A percentile compares a stretch with the other conserved stretches of the same genome.
phyloP scores from a whole-genome alignment of 192 early-diverging fungal species.

The Backusella tuberculispora region DNA sequence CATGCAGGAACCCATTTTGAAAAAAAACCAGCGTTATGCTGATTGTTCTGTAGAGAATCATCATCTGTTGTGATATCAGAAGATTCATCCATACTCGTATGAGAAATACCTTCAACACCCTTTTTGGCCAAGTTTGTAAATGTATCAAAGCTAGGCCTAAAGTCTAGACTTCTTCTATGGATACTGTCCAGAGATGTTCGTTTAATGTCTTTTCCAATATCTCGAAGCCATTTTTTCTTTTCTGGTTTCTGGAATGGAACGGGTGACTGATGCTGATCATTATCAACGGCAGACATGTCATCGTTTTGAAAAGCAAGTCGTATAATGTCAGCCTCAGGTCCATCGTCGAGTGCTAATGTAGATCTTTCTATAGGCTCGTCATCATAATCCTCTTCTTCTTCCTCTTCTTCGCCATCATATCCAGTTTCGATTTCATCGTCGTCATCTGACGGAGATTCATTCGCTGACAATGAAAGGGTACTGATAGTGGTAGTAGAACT shows the following conservation, averaged over 20 bases:
- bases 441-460: conserved; percentile 11
- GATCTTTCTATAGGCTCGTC: conserved; percentile 3
- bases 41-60: conserved; percentile 1
- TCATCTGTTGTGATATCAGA: conserved; percentile 14
- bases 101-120: conserved; percentile 18
- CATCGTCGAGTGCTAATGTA: neutral
- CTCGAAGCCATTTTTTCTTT: conserved; percentile 29
- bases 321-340: neutral
- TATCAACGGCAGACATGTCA: neutral
- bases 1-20: conserved; percentile 23
- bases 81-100: conserved; percentile 5
- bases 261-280: neutral
- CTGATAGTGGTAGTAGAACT: neutral
- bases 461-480: neutral
- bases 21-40: conserved; percentile 9
- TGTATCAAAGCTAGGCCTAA: conserved; percentile 23
- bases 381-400: conserved; percentile 6
- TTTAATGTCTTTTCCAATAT: conserved; percentile 12
- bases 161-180: conserved; percentile 16
- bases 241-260: neutral
- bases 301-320: neutral
- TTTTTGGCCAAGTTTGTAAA: conserved; percentile 24
- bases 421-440: conserved; percentile 18
- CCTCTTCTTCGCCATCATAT: conserved; percentile 7
- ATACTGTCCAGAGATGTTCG: conserved; percentile 8